Evolutionary conservation across 2,329 filamentous ascomycete genomes (phyloP), one percentile per base, ranked within the genome.

Genomic region (Microdochium trichocladiopsis): DNA sequence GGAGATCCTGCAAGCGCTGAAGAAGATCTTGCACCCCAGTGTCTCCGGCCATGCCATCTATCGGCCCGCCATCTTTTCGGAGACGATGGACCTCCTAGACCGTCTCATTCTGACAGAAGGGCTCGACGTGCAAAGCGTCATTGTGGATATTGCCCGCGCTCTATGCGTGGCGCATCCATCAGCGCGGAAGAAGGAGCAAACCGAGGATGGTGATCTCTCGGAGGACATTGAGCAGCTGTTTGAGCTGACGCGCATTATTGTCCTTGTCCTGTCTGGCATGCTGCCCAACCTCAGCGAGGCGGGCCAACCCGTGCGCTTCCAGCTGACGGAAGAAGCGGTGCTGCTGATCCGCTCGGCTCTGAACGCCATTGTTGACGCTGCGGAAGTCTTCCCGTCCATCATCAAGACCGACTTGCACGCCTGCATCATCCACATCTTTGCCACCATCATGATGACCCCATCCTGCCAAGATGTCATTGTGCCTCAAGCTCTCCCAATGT

Each of bases 201-300:
- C 78, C 25, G 83, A 86, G 37, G 88, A 91, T 50, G 85, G 86
- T 16, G 87, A 94, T 66, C 74, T 99, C 11, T 95, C 90, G 0
- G 94, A 99, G 63, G 94, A 99, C 64, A 96, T 99, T 56, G 94
- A 99, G 64, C 94, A 99, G 69, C 79, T 99, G 0, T 99, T 99
- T 62, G 94, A 99, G 69, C 77, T 99, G 48, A 99, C 94, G 0
- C 83, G 94, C 57, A 96, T 96, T 65, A 96, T 97, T 57, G 93
- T 97, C 16, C 77, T 99, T 9, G 93, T 97, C 2, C 77, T 99
- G 25, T 88, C 91, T 0, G 90, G 92, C 1, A 75, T 96, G 37
- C 75, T 99, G 22, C 94, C 95, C 4, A 95, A 93, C 55, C 74
- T 95, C 4, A 82, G 82, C 4, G 87, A 89, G 55, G 73, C 77